Evolutionary conservation across 768 basidiomycete genomes (phyloP).

Genomic region (Sporobolomyces phaffii): DNA sequence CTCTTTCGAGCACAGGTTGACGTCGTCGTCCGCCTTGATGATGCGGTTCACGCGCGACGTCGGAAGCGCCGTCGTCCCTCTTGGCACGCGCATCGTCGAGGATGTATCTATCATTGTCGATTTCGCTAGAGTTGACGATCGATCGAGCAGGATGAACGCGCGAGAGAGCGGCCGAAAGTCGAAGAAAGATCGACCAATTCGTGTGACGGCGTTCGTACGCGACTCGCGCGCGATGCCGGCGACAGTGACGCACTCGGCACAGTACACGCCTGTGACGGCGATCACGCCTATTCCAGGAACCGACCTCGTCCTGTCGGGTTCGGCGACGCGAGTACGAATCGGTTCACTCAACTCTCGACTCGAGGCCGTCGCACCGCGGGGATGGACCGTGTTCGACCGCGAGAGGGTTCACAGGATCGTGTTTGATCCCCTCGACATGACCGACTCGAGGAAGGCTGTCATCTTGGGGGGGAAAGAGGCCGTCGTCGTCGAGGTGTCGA

Average conservation of each 20-base stretch:
- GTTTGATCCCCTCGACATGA: accelerated
- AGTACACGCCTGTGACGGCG: slow-evolving; percentile 5
- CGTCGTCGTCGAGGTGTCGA: background rate
- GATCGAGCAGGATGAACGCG: too few species aligned
- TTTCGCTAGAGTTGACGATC: too few species aligned
- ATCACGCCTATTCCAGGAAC: background rate
- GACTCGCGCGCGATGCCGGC: too few species aligned
- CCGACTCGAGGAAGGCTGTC: background rate
- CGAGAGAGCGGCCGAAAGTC: too few species aligned
- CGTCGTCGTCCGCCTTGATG: slow-evolving; percentile 49
- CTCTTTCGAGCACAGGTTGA: slow-evolving; percentile 47
- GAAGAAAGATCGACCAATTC: too few species aligned
- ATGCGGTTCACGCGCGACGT: slow-evolving; percentile 46
- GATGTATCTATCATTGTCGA: too few species aligned
- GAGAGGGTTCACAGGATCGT: slow-evolving; percentile 19
- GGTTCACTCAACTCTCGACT: background rate
- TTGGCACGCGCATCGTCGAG: background rate
- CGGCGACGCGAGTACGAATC: background rate
- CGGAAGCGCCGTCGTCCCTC: slow-evolving; percentile 43
- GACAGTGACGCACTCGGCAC: background rate
- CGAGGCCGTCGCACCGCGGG: too few species aligned
- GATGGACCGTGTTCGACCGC: slow-evolving; percentile 17
- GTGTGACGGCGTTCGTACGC: too few species aligned
- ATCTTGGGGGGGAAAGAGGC: slow-evolving; percentile 24
- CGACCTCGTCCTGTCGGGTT: background rate